Base-by-base conservation (phyloP, 2,329 filamentous ascomycete genomes). In the Ophiostoma fasciatum region DNA sequence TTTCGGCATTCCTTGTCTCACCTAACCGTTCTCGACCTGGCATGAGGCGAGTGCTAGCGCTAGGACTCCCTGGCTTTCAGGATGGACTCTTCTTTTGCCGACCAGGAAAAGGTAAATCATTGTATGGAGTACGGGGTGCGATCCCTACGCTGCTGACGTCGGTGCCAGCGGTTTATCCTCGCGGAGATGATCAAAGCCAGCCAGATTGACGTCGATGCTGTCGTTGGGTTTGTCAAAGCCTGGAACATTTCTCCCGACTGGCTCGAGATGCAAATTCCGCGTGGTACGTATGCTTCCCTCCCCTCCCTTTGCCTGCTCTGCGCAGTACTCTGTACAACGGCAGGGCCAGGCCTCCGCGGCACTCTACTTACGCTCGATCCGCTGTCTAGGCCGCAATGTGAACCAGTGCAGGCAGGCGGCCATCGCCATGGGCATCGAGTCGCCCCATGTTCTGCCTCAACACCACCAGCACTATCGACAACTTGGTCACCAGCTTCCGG, bases 141-240 rank as follows among this genome's bases (percentile, higher is more conserved):
- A n/a, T n/a, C 7, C 9, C n/a, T 8, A 13, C 4, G 27, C 17
- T 5, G 17, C 49, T 27, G 27, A 28, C 19, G n/a, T 17, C 5
- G 9, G 12, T 8, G n/a, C n/a, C 47, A 74, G 69, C 66, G 68
- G 43, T 71, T 71, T 48, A 55, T 73, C 41, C 59, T 74, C 38
- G 65, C 61, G 38, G 69, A 74, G 51, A 66, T 72, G 46, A 65
- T 74, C 52, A 74, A 72, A 46, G 59, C 59, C 41, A 73, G 68
- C 54, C 51, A 58, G 21, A 52, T 72, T 40, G 61, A 68, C 38
- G 49, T 69, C 18, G 49, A 55, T 10, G 51, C 50, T 14, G 51
- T 74, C 21, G 59, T 62, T 15, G 53, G 55, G 11, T 69, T 74
- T 41, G 56, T 73, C 45, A 61, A 51, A 35, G 30, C 40, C 19